Percentiles rank a stretch among this genome's conserved stretches.
phyloP scores from a whole-genome alignment of 1,284 basidiomycete genomes.

The Rhodotorula sp. region DNA sequence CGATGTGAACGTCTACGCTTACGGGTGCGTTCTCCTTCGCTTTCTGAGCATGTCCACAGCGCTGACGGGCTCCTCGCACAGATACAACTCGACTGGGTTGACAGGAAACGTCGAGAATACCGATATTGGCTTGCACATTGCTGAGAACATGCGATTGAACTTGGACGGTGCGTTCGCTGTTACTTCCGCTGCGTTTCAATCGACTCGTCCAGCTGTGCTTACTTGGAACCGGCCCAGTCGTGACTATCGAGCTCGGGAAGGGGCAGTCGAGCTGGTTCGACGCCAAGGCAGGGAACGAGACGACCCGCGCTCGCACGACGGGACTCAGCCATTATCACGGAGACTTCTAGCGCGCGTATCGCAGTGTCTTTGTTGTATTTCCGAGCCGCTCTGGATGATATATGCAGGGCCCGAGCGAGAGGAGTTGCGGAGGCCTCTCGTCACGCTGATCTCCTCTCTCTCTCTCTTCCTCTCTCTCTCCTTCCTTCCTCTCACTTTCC shows the following conservation, averaged over 20 bases:
- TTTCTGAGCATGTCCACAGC: too few species aligned
- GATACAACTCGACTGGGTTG: slow-evolving; percentile 40
- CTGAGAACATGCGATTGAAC: slow-evolving; percentile 6
- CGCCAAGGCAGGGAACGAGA: slow-evolving; percentile 11
- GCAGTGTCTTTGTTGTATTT: neutral
- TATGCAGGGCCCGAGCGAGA: neutral
- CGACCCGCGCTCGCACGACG: neutral
- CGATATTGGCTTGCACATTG: slow-evolving; percentile 39
- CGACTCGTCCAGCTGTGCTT: neutral
- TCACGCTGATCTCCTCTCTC: too few species aligned
- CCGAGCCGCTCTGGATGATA: neutral
- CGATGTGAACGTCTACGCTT: slow-evolving; percentile 51
- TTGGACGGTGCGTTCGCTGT: slow-evolving; percentile 4
- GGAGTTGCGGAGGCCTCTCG: neutral
- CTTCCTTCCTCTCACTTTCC: slow-evolving; percentile 6
- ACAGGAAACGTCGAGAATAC: slow-evolving; percentile 51
- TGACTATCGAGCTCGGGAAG: slow-evolving; percentile 37
- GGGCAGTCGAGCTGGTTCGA: slow-evolving; percentile 23
- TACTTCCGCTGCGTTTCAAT: too few species aligned
- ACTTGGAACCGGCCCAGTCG: slow-evolving; percentile 7
- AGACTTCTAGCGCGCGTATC: slow-evolving; percentile 13
- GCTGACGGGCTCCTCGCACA: neutral
- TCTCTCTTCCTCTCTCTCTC: neutral
- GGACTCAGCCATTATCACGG: slow-evolving; percentile 38
- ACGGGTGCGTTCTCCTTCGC: slow-evolving; percentile 35